These are phyloP conservation scores for Fusarium sp. DNA, from an alignment of 2,329 filamentous ascomycete species.

Conservation along the genomic window DNA sequence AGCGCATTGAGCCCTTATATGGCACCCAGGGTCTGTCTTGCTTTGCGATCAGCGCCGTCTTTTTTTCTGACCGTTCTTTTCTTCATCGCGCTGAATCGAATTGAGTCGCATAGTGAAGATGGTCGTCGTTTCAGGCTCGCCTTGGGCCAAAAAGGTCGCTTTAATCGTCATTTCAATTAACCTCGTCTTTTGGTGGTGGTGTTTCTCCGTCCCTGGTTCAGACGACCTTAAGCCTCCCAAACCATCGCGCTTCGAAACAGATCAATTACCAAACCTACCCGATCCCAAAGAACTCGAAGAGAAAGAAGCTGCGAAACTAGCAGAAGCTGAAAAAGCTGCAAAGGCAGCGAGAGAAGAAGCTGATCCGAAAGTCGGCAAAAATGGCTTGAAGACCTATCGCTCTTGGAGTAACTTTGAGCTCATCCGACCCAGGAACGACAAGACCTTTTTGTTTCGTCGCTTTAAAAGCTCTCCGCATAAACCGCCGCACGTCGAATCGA, in stretches of 20 bases:
- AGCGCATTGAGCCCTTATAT: constrained; percentile 21
- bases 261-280: neutral
- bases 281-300: neutral
- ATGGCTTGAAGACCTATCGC: constrained; percentile 12
- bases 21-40: constrained; percentile 1
- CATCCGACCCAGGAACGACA: constrained; percentile 14
- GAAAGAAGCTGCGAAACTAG: neutral
- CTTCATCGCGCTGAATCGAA: neutral
- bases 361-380: neutral
- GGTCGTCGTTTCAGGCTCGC: constrained; percentile 33
- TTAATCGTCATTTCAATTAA: constrained; percentile 15
- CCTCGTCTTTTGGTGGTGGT: constrained; percentile 27
- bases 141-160: constrained; percentile 25
- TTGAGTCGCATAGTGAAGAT: neutral
- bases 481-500: constrained; percentile 38
- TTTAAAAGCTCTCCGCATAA: constrained; percentile 43
- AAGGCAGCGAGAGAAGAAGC: neutral
- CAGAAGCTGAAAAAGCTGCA: neutral
- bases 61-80: neutral
- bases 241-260: neutral
- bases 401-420: constrained; percentile 41
- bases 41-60: constrained; percentile 1
- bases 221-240: constrained; percentile 6
- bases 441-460: constrained; percentile 34
- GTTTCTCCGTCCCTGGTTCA: neutral